A percentile compares a stretch with the other conserved stretches of the same genome.
These are phyloP conservation scores for Amaranthus cruentus DNA, from an alignment of 148 eudicot species.

Conservation along the genomic window DNA sequence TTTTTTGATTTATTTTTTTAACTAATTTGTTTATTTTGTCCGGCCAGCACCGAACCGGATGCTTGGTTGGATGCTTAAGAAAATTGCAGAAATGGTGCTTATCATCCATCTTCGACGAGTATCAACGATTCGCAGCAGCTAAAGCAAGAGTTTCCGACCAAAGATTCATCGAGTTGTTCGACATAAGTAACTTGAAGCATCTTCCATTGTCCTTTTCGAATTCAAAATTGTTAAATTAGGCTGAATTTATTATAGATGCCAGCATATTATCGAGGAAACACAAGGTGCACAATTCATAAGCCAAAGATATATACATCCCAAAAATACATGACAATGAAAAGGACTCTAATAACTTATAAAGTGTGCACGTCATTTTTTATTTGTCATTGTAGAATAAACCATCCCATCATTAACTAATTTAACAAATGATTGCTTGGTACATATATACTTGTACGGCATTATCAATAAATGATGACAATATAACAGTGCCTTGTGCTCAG, in stretches of 20 bases:
- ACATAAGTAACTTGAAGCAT: slow-evolving; percentile 42
- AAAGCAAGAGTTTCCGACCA: slow-evolving; percentile 81
- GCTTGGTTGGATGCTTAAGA: slow-evolving; percentile 81
- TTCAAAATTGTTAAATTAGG: slow-evolving; percentile 22
- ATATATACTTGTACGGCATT: not conserved
- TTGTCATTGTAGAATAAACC: too few species aligned
- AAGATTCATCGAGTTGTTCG: slow-evolving; percentile 75
- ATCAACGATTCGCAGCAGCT: slow-evolving; percentile 75
- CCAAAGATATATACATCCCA: too few species aligned
- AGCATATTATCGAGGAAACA: too few species aligned
- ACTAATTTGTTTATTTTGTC: not conserved
- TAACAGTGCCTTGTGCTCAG: not conserved
- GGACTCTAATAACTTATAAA: too few species aligned
- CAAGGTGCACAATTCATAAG: too few species aligned
- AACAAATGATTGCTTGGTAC: not conserved
- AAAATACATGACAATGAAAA: too few species aligned
- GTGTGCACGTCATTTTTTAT: not conserved
- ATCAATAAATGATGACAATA: slow-evolving; percentile 5
- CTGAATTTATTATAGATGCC: too few species aligned
- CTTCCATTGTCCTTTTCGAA: slow-evolving; percentile 33
- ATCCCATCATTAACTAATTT: not conserved
- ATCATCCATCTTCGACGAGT: slow-evolving; percentile 71
- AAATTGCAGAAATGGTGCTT: slow-evolving; percentile 82
- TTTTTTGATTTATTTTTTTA: not conserved
- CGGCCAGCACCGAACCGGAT: slow-evolving; percentile 62